Conservation (phyloP, 306 rosid species). For the Prunus armeniaca region DNA sequence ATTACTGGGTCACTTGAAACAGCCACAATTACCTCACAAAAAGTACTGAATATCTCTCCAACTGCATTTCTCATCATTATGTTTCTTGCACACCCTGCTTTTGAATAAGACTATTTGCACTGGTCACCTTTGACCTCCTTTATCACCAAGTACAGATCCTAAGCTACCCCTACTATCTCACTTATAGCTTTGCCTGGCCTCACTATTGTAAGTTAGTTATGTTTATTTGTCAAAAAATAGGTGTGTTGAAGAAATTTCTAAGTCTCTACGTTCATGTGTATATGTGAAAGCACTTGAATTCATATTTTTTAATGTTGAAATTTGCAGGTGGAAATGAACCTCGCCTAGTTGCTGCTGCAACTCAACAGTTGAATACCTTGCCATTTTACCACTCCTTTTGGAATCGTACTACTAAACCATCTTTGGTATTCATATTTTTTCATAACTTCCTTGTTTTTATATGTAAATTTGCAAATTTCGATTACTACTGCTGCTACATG, state of each 20-base stretch:
- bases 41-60: not conserved
- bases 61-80: not conserved
- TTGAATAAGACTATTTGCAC: not conserved
- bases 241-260: not conserved
- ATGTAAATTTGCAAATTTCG: not conserved
- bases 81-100: not conserved
- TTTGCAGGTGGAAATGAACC: slow-evolving; percentile 85
- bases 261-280: not conserved
- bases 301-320: not conserved
- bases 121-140: not conserved
- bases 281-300: not conserved
- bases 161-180: not conserved
- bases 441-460: slow-evolving; percentile 8
- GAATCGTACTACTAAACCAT: slow-evolving; percentile 94
- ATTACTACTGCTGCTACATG: not conserved
- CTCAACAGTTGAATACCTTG: slow-evolving; percentile 71
- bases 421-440: slow-evolving; percentile 60
- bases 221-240: not conserved
- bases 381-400: slow-evolving; percentile 99
- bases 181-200: slow-evolving; percentile 1
- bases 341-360: slow-evolving; percentile 87
- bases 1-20: not conserved
- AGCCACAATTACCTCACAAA: not conserved
- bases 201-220: not conserved
- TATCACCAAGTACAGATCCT: not conserved